A percentile compares a stretch with the other conserved stretches of the same genome.
These are phyloP conservation scores for Coemansia erecta DNA, from an alignment of 192 early-diverging fungal species.

Conservation along the genomic window DNA sequence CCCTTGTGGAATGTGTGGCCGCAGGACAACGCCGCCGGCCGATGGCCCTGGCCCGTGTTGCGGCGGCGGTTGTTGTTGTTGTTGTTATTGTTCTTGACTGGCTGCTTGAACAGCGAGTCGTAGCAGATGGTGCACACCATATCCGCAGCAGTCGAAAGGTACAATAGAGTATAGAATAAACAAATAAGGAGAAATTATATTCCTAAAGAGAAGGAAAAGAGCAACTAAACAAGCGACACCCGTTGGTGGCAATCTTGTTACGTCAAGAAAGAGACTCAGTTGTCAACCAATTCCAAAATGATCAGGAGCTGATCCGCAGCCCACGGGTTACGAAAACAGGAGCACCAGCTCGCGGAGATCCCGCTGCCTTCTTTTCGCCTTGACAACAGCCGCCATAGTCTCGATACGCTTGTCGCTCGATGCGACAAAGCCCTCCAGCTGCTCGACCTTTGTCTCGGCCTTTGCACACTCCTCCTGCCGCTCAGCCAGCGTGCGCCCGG, in stretches of 20 bases:
- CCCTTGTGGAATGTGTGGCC: constrained; percentile 6
- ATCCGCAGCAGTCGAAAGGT: not conserved
- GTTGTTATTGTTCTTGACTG: not conserved
- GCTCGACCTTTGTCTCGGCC: too few species aligned
- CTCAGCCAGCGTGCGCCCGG: too few species aligned
- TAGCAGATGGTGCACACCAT: constrained; percentile 16
- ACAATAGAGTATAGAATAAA: not conserved
- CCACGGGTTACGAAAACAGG: too few species aligned
- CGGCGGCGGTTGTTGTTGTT: not conserved
- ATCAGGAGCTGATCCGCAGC: too few species aligned
- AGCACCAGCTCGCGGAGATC: too few species aligned
- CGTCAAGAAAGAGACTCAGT: not conserved
- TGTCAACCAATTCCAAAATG: too few species aligned
- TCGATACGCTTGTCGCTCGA: too few species aligned
- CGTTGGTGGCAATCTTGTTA: not conserved
- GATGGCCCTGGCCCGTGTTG: not conserved
- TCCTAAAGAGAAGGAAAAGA: not conserved
- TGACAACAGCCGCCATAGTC: too few species aligned
- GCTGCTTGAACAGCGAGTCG: constrained; percentile 14
- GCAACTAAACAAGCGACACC: not conserved
- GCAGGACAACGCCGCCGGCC: constrained; percentile 16
- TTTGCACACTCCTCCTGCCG: too few species aligned
- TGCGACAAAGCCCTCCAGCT: too few species aligned
- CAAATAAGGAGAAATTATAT: not conserved
- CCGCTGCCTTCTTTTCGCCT: too few species aligned